Conservation (phyloP, 306 rosid genomes). For the Ormosia semicastrata region DNA sequence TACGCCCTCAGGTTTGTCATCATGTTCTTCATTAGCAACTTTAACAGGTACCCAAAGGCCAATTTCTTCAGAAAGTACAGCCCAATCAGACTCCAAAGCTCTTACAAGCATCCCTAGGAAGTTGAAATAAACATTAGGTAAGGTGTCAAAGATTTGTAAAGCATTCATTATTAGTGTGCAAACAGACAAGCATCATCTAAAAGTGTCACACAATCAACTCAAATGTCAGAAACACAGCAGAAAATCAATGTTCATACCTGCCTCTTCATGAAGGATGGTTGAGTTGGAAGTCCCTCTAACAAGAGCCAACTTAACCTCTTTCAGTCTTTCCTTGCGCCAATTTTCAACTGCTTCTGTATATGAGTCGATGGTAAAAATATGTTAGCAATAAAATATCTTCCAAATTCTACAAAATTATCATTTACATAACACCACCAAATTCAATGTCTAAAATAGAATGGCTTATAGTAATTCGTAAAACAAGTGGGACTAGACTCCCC, state of each 20-base stretch:
- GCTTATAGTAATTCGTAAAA: neutral
- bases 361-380: slow-evolving; percentile 10
- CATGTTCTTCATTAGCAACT: slow-evolving; percentile 54
- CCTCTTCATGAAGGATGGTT: slow-evolving; percentile 53
- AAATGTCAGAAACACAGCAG: neutral
- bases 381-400: slow-evolving; percentile 3
- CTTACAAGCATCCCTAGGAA: slow-evolving; percentile 59
- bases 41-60: slow-evolving; percentile 88
- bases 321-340: slow-evolving; percentile 79
- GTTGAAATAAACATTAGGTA: slow-evolving; percentile 16
- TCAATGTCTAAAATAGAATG: neutral
- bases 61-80: slow-evolving; percentile 62
- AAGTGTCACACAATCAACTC: neutral
- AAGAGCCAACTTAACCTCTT: slow-evolving; percentile 48
- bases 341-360: slow-evolving; percentile 67
- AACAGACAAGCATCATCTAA: neutral
- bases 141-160: neutral
- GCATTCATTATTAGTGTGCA: neutral
- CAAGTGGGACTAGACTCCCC: neutral
- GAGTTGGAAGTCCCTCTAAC: slow-evolving; percentile 38
- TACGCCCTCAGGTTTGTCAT: slow-evolving; percentile 73
- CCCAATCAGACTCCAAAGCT: slow-evolving; percentile 85
- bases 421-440: neutral
- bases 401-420: neutral
- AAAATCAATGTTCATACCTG: slow-evolving; percentile 51